phyloP scores from a whole-genome alignment of 768 basidiomycete genomes.

The Kondoa subrosea region DNA sequence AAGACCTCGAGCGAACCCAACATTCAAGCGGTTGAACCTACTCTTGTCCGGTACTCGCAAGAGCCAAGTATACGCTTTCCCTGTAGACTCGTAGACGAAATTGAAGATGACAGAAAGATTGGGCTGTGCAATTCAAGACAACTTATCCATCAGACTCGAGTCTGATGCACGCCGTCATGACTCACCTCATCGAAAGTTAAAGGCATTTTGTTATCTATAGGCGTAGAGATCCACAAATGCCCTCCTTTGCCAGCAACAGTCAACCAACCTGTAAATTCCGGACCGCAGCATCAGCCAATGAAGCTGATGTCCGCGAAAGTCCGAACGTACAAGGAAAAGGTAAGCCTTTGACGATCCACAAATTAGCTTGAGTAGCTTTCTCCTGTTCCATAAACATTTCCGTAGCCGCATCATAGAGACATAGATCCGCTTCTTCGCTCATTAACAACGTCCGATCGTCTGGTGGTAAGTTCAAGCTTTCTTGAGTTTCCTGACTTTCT shows the following conservation, averaged over 20 bases:
- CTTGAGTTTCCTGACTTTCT: constrained; percentile 29
- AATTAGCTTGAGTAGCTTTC: constrained; percentile 32
- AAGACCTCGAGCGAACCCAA: constrained; percentile 48
- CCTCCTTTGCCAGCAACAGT: constrained; percentile 22
- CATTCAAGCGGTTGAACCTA: constrained; percentile 46
- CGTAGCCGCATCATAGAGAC: constrained; percentile 35
- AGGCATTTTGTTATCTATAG: constrained; percentile 25
- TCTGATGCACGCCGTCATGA: constrained; percentile 26
- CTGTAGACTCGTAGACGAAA: constrained; percentile 41
- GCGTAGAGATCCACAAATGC: constrained; percentile 24
- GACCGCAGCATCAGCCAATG: neutral
- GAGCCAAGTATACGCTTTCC: constrained; percentile 53
- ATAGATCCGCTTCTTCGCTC: constrained; percentile 31
- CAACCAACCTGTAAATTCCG: constrained; percentile 29
- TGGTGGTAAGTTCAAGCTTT: constrained; percentile 28
- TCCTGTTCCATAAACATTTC: constrained; percentile 35
- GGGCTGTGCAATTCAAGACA: constrained; percentile 23
- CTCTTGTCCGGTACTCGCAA: constrained; percentile 49
- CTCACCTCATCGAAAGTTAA: constrained; percentile 23
- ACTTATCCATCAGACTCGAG: constrained; percentile 8
- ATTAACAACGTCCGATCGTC: constrained; percentile 19
- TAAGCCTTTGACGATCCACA: constrained; percentile 27
- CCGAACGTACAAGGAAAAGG: constrained; percentile 5
- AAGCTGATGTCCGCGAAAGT: neutral
- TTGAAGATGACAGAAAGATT: constrained; percentile 73